Conservation (phyloP, 371 early-diverging fungal species). For the Lichtheimia ornata region DNA sequence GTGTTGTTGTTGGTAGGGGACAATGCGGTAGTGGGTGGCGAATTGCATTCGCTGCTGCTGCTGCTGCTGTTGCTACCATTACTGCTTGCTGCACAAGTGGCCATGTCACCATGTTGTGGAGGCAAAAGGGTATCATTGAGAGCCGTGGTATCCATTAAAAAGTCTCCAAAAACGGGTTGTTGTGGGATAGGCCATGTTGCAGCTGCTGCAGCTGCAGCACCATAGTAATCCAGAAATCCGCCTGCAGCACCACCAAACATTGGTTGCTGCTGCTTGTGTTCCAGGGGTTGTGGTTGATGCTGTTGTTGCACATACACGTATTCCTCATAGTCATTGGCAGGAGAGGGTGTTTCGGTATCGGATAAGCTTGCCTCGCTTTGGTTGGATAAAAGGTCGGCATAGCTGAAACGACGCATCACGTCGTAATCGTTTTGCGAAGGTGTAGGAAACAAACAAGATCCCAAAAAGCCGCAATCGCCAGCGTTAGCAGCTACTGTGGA, state of each 20-base stretch:
- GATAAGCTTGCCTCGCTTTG: slow-evolving; percentile 39
- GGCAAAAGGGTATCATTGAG: slow-evolving; percentile 17
- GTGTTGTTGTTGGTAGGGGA: not conserved
- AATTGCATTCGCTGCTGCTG: slow-evolving; percentile 3
- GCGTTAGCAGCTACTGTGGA: slow-evolving; percentile 7
- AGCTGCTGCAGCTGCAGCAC: not conserved
- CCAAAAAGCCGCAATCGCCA: slow-evolving; percentile 15
- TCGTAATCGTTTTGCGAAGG: slow-evolving; percentile 10
- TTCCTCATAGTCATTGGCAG: slow-evolving; percentile 34
- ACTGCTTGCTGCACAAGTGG: not conserved
- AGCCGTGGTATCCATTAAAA: slow-evolving; percentile 13
- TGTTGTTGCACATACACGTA: slow-evolving; percentile 23
- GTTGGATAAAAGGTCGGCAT: slow-evolving; percentile 33
- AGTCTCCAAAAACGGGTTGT: not conserved
- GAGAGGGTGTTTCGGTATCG: slow-evolving; percentile 37
- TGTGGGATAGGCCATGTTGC: not conserved
- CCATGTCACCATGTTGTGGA: not conserved
- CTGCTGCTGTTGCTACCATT: slow-evolving; percentile 1
- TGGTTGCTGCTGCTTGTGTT: slow-evolving; percentile 9
- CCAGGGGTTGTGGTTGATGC: slow-evolving; percentile 20
- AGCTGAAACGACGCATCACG: slow-evolving; percentile 36
- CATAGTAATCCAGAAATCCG: not conserved
- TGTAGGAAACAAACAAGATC: slow-evolving; percentile 5
- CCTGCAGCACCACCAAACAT: not conserved
- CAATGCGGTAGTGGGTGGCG: not conserved